Conservation (phyloP, 441 rosid species). For the Arabidopsis lyrata region DNA sequence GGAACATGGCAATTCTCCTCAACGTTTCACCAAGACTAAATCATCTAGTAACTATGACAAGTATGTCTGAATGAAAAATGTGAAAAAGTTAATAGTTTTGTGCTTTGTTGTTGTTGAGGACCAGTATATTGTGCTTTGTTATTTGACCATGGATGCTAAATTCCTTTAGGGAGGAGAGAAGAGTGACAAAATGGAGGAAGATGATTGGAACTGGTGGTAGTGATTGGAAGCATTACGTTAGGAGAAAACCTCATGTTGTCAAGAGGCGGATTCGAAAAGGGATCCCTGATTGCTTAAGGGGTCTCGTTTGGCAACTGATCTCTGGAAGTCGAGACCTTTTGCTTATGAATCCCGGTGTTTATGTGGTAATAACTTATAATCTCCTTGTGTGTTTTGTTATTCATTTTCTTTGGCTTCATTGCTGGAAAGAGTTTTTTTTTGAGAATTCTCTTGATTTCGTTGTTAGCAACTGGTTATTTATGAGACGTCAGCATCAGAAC, state of each 20-base stretch:
- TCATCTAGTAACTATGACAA: constrained; percentile 59
- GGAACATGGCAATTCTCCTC: constrained; percentile 60
- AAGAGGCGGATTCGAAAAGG: constrained; percentile 91
- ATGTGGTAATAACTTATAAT: constrained; percentile 57
- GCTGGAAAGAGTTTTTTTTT: too few relatives aligned
- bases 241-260: constrained; percentile 92
- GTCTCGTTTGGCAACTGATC: constrained; percentile 97
- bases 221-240: constrained; percentile 93
- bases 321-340: constrained; percentile 96
- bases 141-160: constrained; percentile 23
- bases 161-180: constrained; percentile 76
- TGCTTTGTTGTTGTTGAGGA: neutral
- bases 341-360: constrained; percentile 95
- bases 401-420: constrained; percentile 15
- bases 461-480: constrained; percentile 91
- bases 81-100: too few relatives aligned
- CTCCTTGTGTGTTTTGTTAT: constrained; percentile 1
- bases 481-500: constrained; percentile 92
- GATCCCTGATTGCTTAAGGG: constrained; percentile 97
- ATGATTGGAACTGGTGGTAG: constrained; percentile 98
- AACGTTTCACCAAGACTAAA: constrained; percentile 59
- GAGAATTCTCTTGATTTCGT: constrained; percentile 27
- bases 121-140: neutral
- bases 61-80: constrained; percentile 42
- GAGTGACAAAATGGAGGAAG: constrained; percentile 93